phyloP scores from a whole-genome alignment of 805 yeast genomes.

The Ogataea zsoltii region DNA sequence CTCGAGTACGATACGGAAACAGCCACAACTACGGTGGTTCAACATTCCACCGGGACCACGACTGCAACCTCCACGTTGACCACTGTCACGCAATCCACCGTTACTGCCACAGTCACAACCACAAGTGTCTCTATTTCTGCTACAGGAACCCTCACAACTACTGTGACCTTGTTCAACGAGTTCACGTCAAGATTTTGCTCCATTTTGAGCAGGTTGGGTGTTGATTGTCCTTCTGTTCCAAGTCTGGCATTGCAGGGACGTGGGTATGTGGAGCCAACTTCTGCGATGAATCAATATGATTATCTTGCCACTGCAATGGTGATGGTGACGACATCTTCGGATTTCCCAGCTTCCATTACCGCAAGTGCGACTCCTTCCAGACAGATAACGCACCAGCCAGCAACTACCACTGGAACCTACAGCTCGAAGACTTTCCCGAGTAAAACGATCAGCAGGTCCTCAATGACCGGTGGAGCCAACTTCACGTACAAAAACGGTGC shows the following conservation, averaged over 20 bases:
- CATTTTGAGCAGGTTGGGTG: constrained; percentile 20
- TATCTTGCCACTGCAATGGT: constrained; percentile 1
- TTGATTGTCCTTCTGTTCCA: constrained; percentile 15
- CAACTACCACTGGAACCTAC: neutral
- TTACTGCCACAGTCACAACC: constrained; percentile 11
- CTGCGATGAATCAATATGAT: neutral
- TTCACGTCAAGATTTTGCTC: constrained; percentile 23
- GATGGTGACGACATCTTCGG: neutral
- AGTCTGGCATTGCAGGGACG: constrained; percentile 10
- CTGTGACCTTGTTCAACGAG: constrained; percentile 16
- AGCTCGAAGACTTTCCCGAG: neutral
- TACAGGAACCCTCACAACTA: constrained; percentile 13
- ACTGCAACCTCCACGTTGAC: constrained; percentile 13
- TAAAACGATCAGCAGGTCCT: neutral
- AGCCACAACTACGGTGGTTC: constrained; percentile 9
- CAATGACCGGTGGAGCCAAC: constrained; percentile 7
- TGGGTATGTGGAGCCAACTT: constrained; percentile 10
- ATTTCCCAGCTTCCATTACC: neutral
- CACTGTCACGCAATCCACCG: neutral
- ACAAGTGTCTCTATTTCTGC: constrained; percentile 4
- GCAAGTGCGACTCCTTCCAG: constrained; percentile 2
- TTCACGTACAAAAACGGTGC: constrained; percentile 16
- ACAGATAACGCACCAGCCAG: neutral
- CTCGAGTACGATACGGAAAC: constrained; percentile 18
- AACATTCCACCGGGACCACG: constrained; percentile 11